A percentile compares a stretch with the other conserved stretches of the same genome.
phyloP scores from a whole-genome alignment of 768 basidiomycete species.

The Mrakia frigida region DNA sequence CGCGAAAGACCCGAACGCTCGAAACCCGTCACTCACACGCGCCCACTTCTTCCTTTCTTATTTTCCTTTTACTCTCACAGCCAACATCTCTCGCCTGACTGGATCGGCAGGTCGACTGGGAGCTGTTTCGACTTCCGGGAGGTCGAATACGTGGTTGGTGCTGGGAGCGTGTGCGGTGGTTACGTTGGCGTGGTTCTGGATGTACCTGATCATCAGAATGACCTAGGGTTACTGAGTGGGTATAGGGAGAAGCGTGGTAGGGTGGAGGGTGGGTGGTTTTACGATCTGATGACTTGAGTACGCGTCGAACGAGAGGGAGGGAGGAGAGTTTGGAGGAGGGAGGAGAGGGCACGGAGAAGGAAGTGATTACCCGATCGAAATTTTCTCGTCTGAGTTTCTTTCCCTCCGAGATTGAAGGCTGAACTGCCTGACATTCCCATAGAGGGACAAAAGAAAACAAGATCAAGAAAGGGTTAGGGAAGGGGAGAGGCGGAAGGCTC shows the following conservation, averaged over 20 bases:
- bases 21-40: background rate
- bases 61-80: background rate
- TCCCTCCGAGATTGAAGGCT: too few relatives aligned
- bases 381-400: too few relatives aligned
- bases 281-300: too few relatives aligned
- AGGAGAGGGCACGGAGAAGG: too few relatives aligned
- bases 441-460: too few relatives aligned
- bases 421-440: too few relatives aligned
- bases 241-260: background rate
- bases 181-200: constrained; percentile 29
- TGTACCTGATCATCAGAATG: constrained; percentile 31
- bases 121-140: constrained; percentile 5
- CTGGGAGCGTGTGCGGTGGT: constrained; percentile 18
- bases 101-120: constrained; percentile 15
- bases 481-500: too few relatives aligned
- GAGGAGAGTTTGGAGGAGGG: too few relatives aligned
- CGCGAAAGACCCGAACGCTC: background rate
- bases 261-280: background rate
- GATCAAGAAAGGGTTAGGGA: too few relatives aligned
- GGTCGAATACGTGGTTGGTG: constrained; percentile 29
- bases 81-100: constrained; percentile 22
- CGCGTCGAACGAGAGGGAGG: too few relatives aligned
- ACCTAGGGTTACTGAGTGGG: too few relatives aligned
- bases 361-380: too few relatives aligned
- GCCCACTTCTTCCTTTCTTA: background rate